phyloP scores from a whole-genome alignment of 108 stramenopile species.

The Discostella pseudostelligera region DNA sequence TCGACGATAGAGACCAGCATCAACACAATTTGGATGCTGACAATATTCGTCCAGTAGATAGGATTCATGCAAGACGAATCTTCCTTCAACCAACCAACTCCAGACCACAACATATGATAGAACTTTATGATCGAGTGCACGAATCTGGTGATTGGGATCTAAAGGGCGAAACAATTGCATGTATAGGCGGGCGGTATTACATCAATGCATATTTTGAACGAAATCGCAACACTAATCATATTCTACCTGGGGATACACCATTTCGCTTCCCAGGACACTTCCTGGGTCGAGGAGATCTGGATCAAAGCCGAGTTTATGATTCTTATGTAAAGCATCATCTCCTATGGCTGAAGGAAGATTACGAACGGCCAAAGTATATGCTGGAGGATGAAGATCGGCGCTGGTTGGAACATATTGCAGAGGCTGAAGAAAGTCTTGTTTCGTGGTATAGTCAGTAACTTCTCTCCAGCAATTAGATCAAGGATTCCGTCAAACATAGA shows the following conservation, averaged over 20 bases:
- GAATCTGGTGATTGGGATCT: slow-evolving; percentile 46
- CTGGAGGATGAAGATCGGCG: slow-evolving; percentile 35
- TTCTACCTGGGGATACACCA: not conserved
- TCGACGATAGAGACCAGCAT: not conserved
- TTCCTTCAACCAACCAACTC: slow-evolving; percentile 78
- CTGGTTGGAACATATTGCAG: slow-evolving; percentile 42
- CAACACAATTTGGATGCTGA: not conserved
- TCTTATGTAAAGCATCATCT: slow-evolving; percentile 61
- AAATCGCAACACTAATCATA: not conserved
- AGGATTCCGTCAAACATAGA: not conserved
- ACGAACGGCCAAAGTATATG: slow-evolving; percentile 13
- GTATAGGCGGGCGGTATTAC: slow-evolving; percentile 60
- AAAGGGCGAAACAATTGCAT: slow-evolving; percentile 61
- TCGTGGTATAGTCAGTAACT: slow-evolving; percentile 11
- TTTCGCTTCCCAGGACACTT: slow-evolving; percentile 46
- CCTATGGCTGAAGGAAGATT: slow-evolving; percentile 55
- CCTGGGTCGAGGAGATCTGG: not conserved
- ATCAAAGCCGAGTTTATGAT: slow-evolving; percentile 23
- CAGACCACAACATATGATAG: slow-evolving; percentile 57
- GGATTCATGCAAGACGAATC: slow-evolving; percentile 45
- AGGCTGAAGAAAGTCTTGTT: not conserved
- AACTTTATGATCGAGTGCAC: slow-evolving; percentile 62
- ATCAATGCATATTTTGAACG: slow-evolving; percentile 53
- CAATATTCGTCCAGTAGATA: slow-evolving; percentile 29
- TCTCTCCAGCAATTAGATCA: not conserved